Percentiles rank a stretch among this genome's conserved stretches.
Conservation (phyloP, 2,329 filamentous ascomycete species). For the Zarea fungicola region DNA sequence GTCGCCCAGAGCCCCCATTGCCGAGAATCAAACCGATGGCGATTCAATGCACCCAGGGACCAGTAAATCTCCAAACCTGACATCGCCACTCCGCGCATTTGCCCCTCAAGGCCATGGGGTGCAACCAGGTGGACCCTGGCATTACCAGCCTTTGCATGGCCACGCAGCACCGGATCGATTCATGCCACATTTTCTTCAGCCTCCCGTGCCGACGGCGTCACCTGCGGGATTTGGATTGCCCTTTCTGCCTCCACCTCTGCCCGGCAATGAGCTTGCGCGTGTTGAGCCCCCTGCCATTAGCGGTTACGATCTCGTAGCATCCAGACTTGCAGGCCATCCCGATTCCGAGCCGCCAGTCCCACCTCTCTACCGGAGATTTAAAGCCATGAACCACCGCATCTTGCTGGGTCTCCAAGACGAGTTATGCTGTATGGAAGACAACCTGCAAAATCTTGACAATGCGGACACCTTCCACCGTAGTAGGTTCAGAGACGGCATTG, state of each 20-base stretch:
- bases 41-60: too few relatives aligned
- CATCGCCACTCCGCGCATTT: too few relatives aligned
- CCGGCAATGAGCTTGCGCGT: constrained; percentile 1
- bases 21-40: too few relatives aligned
- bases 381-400: constrained; percentile 74
- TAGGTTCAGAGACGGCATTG: constrained; percentile 36
- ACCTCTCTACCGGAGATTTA: constrained; percentile 80
- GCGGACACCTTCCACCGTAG: constrained; percentile 46
- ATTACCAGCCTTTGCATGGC: background rate
- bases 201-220: background rate
- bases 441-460: constrained; percentile 64
- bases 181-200: background rate
- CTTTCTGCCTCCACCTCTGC: background rate
- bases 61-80: too few relatives aligned
- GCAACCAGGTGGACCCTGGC: too few relatives aligned
- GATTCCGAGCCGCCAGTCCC: constrained; percentile 25
- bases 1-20: too few relatives aligned
- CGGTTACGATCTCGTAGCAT: constrained; percentile 60
- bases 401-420: constrained; percentile 83
- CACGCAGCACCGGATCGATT: background rate
- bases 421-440: constrained; percentile 72
- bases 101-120: too few relatives aligned
- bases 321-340: constrained; percentile 37
- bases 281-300: constrained; percentile 40
- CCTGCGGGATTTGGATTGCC: constrained; percentile 1